Percentiles rank a stretch among this genome's conserved stretches.
These are phyloP conservation scores for Claviceps sp. DNA, from an alignment of 2,329 filamentous ascomycete species.

Conservation along the genomic window DNA sequence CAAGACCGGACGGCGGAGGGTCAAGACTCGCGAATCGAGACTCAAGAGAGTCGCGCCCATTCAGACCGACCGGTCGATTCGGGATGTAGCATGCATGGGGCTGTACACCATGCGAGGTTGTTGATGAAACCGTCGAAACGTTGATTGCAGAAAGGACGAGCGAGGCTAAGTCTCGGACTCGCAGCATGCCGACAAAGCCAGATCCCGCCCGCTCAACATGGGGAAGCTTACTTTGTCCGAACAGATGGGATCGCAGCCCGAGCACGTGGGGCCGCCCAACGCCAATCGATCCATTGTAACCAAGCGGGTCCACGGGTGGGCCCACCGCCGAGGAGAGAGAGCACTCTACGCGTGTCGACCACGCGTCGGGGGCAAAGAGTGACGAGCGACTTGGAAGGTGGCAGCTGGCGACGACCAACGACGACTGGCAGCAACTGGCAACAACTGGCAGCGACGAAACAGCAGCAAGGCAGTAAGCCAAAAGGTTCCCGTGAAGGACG, in stretches of 20 bases:
- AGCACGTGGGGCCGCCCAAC: not conserved
- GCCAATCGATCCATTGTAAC: not conserved
- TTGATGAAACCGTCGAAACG: not conserved
- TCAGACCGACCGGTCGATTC: not conserved
- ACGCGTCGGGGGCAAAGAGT: not conserved
- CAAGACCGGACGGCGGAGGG: too few species aligned
- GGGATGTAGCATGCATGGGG: not conserved
- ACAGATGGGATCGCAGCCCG: not conserved
- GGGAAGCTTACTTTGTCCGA: not conserved
- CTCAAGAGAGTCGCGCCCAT: too few species aligned
- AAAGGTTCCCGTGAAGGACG: too few species aligned
- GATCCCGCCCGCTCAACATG: not conserved
- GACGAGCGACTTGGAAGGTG: not conserved
- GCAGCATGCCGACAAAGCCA: not conserved
- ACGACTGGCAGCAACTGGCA: too few species aligned
- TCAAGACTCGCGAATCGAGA: too few species aligned
- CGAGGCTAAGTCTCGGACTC: not conserved
- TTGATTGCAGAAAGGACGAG: not conserved
- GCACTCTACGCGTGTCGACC: not conserved
- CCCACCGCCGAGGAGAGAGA: too few species aligned
- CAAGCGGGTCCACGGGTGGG: not conserved
- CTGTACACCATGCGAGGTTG: not conserved
- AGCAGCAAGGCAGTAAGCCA: too few species aligned
- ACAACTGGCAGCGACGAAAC: too few species aligned
- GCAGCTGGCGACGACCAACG: too few species aligned